Percentiles rank a stretch among this genome's conserved stretches.
Evolutionary conservation across 495 filamentous ascomycete genomes (phyloP).

Genomic region (Annulohypoxylon nitens): DNA sequence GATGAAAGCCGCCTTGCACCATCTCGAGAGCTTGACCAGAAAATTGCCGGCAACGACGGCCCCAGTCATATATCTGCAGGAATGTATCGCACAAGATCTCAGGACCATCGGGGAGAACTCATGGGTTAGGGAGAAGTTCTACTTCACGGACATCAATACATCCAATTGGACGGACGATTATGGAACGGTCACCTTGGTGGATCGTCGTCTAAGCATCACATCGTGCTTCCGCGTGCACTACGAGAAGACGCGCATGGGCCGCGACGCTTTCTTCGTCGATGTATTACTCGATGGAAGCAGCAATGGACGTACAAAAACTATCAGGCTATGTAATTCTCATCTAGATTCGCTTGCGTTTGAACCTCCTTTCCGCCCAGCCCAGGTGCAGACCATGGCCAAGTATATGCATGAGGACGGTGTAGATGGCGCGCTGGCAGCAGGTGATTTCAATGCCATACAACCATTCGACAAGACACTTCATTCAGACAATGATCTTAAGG

Average conservation of each 20-base stretch:
- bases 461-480: constrained; percentile 63
- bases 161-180: constrained; percentile 55
- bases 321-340: constrained; percentile 67
- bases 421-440: constrained; percentile 56
- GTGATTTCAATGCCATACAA: constrained; percentile 70
- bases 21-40: constrained; percentile 53
- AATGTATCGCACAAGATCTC: constrained; percentile 62
- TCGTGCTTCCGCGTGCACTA: constrained; percentile 63
- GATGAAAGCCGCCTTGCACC: constrained; percentile 59
- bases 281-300: constrained; percentile 33
- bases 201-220: constrained; percentile 55
- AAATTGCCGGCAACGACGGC: constrained; percentile 32
- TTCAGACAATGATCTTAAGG: constrained; percentile 59
- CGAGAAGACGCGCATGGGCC: constrained; percentile 56
- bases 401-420: constrained; percentile 53
- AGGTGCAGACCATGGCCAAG: constrained; percentile 56
- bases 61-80: constrained; percentile 64
- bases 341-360: constrained; percentile 63
- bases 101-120: constrained; percentile 50
- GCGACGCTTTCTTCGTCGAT: constrained; percentile 68
- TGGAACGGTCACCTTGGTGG: constrained; percentile 67
- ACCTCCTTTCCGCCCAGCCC: constrained; percentile 59
- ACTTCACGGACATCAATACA: constrained; percentile 60
- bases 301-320: constrained; percentile 30
- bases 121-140: constrained; percentile 62